Evolutionary conservation across 2,329 filamentous ascomycete species (phyloP), one percentile per base, ranked within the genome.

Genomic region (Sporothrix brunneoviolacea): DNA sequence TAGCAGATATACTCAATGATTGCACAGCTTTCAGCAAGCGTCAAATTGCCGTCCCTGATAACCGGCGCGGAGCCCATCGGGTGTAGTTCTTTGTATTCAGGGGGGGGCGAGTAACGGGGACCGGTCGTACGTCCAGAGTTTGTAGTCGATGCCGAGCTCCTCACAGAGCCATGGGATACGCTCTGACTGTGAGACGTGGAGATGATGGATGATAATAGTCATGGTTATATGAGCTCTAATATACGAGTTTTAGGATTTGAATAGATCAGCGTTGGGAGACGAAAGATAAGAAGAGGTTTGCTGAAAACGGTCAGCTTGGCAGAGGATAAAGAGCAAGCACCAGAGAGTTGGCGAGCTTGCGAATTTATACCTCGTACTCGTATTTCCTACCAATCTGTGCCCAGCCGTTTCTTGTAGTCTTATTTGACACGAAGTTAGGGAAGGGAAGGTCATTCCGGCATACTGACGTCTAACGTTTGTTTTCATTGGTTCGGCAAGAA

Each of bases 161-260:
- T 86, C 82, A 61, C 79, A 79, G 40, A 85, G 74, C 74, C 78
- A 85, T 59, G 76, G 66, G 46, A 84, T 71, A 35, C 82, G 79
- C 61, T 85, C 81, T 32, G 80, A 83, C 61, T 84, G 80, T 9
- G 78, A 80, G 61, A 70, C 58, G 40, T 70, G 67, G n/a, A 80
- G 72, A 57, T 81, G 77, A 59, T 80, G 76, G 18, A 79, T 57
- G 27, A 62, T 64, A 38, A 76, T 16, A 7, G 32, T 35, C 32
- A 35, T 35, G 32, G 15, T 35, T 7, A 15, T 35, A 35, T 35
- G 13, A 13, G 12, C 32, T 7, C 7, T 15, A 13, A 15, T 15
- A 35, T 13, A 16, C 7, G n/a, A 16, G 32, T 35, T 6, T 15
- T 35, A n/a, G 7, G 6, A 16, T 35, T 7, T 16, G 13, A 6